Evolutionary conservation across 495 filamentous ascomycete species (phyloP).

Genomic region (Hypoxylon subgilvum): DNA sequence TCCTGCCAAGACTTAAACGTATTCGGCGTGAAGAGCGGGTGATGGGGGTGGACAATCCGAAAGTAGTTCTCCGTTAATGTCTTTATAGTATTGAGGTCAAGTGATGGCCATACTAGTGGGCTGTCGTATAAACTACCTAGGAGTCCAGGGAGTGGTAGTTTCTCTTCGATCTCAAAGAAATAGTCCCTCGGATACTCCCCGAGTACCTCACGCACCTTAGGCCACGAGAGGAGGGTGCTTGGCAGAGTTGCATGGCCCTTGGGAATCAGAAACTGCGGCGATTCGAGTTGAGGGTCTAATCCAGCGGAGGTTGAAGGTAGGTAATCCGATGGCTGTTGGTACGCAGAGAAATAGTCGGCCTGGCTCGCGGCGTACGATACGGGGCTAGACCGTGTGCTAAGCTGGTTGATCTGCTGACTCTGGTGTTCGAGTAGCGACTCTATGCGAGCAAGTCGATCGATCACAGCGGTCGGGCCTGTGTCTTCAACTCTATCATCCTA

Average conservation of each 20-base stretch:
- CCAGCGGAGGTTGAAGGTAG: conserved; percentile 33
- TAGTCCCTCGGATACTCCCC: conserved; percentile 43
- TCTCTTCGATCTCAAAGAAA: conserved; percentile 43
- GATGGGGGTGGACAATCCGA: conserved; percentile 42
- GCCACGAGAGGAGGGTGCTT: conserved; percentile 38
- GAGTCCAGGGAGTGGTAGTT: conserved; percentile 36
- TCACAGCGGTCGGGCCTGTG: conserved; percentile 39
- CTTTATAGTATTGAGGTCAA: conserved; percentile 36
- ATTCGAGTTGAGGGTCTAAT: conserved; percentile 35
- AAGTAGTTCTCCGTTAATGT: conserved; percentile 42
- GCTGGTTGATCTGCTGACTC: conserved; percentile 41
- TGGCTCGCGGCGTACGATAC: conserved; percentile 38
- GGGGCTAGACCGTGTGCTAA: conserved; percentile 33
- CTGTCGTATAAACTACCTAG: conserved; percentile 36
- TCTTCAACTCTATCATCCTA: conserved; percentile 33
- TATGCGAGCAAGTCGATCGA: conserved; percentile 43
- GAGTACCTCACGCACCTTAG: conserved; percentile 37
- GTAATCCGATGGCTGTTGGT: conserved; percentile 36
- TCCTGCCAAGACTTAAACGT: conserved; percentile 41
- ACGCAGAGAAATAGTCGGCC: conserved; percentile 33
- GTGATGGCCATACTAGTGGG: conserved; percentile 34
- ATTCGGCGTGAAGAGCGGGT: conserved; percentile 41
- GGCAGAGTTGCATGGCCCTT: conserved; percentile 41
- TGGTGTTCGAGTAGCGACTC: conserved; percentile 44
- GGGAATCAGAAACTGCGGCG: conserved; percentile 43